These are phyloP conservation scores for Hypsizygus marmoreus DNA, from an alignment of 768 basidiomycete genomes.

Conservation along the genomic window DNA sequence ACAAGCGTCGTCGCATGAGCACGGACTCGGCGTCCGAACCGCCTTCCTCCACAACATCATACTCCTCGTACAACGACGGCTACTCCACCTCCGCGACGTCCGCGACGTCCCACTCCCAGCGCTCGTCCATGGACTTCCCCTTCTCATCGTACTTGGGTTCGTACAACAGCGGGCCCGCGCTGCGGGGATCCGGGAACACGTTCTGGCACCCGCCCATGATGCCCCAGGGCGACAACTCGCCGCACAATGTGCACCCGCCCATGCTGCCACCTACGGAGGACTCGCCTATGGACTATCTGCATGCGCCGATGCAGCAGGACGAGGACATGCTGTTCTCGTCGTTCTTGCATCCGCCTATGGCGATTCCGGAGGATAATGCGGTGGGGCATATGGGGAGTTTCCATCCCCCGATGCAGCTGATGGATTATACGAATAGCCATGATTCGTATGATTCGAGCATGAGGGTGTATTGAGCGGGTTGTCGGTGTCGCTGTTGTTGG, in stretches of 20 bases:
- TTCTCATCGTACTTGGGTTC: constrained; percentile 47
- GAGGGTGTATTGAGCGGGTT: constrained; percentile 19
- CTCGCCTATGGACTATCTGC: constrained; percentile 72
- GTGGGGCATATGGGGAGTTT: constrained; percentile 8
- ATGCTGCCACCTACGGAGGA: constrained; percentile 64
- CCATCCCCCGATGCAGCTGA: constrained; percentile 27
- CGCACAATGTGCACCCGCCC: constrained; percentile 65
- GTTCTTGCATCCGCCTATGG: constrained; percentile 49
- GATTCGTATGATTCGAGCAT: constrained; percentile 25
- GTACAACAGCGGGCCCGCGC: constrained; percentile 42
- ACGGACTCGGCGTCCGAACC: constrained; percentile 52
- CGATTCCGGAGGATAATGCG: constrained; percentile 35
- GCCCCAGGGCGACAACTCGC: constrained; percentile 53
- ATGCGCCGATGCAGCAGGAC: constrained; percentile 64
- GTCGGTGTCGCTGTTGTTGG: not conserved
- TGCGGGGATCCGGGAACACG: constrained; percentile 59
- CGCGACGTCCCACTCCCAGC: constrained; percentile 56
- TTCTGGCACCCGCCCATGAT: constrained; percentile 85
- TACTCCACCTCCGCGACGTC: constrained; percentile 57
- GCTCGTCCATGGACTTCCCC: constrained; percentile 68
- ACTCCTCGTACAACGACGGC: constrained; percentile 60
- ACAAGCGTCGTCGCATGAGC: constrained; percentile 77
- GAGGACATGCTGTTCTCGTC: constrained; percentile 62
- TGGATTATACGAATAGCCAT: constrained; percentile 18
- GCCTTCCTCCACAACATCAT: constrained; percentile 65